These are phyloP conservation scores for Trichosanthes cucumerina DNA, from an alignment of 306 rosid genomes.

Conservation along the genomic window DNA sequence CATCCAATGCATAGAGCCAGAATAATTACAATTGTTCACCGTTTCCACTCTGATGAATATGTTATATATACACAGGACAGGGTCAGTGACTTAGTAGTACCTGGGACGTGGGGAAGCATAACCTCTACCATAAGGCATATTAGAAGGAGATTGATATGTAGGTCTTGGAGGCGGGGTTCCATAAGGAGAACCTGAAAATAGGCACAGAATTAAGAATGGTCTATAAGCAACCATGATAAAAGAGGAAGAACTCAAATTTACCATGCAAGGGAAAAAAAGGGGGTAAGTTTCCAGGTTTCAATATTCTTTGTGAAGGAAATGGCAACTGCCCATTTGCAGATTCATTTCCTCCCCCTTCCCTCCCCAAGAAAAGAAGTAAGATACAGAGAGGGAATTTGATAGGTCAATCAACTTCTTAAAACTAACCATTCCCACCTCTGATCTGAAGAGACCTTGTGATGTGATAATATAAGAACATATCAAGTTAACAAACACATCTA, in stretches of 20 bases:
- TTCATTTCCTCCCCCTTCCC: neutral
- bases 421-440: neutral
- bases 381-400: neutral
- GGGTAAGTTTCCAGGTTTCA: neutral
- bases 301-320: neutral
- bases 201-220: neutral
- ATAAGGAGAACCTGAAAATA: conserved; percentile 28
- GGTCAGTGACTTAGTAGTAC: conserved; percentile 10
- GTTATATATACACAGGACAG: neutral
- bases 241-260: neutral
- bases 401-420: neutral
- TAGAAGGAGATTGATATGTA: conserved; percentile 12
- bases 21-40: neutral
- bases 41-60: neutral
- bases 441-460: neutral
- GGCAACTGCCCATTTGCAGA: neutral
- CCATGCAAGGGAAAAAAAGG: neutral
- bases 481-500: neutral
- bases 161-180: conserved; percentile 22
- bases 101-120: conserved; percentile 19
- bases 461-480: neutral
- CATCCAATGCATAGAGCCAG: neutral
- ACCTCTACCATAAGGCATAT: conserved; percentile 16
- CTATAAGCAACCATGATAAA: neutral
- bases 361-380: neutral